Base-by-base conservation (phyloP, 108 stramenopile genomes). In the Discostella stelligeroides region DNA sequence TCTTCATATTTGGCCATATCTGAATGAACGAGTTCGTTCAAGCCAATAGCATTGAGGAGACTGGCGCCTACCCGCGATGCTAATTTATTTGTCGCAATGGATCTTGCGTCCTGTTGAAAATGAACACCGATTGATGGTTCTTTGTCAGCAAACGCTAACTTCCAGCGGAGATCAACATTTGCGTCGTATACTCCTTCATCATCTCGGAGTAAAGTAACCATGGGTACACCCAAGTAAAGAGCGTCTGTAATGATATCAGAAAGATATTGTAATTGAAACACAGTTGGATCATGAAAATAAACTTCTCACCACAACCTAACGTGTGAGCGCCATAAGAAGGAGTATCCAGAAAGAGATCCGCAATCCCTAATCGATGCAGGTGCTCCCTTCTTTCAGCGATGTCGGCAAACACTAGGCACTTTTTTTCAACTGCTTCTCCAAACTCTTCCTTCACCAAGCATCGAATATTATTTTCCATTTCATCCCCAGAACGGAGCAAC, bases 241-340 rank as follows among this genome's bases (percentile, higher is more conserved):
- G 76, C 76, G 59, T 77, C 55, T 56, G 37, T 13, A 7, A 28
- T n/a, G 14, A 15, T 15, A 56, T 9, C 13, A n/a, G 53, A n/a
- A 54, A 11, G 12, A 54, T 0, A 29, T 27, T 28, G 12, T 2
- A n/a, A 10, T 11, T 53, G 21, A 20, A 3, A 47, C 7, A 23
- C n/a, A n/a, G n/a, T n/a, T n/a, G n/a, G n/a, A n/a, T n/a, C n/a
- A n/a, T 18, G 34, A 18, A 30, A 34, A 37, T 17, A 15, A 73
- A 83, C 3, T 89, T 60, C 43, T 83, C 78, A 75, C 90, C 95
- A 59, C 88, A 87, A 43, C 90, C 93, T 5, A 90, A 75, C 15
- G 95, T 93, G 71, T 95, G 93, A 12, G 92, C 92, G 58, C 92
- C 92, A 71, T 91, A 96, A 7, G 82, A 67, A 24, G 92, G 92